These are phyloP conservation scores for Polychytrium aggregatum DNA, from an alignment of 192 early-diverging fungal species.

Conservation along the genomic window DNA sequence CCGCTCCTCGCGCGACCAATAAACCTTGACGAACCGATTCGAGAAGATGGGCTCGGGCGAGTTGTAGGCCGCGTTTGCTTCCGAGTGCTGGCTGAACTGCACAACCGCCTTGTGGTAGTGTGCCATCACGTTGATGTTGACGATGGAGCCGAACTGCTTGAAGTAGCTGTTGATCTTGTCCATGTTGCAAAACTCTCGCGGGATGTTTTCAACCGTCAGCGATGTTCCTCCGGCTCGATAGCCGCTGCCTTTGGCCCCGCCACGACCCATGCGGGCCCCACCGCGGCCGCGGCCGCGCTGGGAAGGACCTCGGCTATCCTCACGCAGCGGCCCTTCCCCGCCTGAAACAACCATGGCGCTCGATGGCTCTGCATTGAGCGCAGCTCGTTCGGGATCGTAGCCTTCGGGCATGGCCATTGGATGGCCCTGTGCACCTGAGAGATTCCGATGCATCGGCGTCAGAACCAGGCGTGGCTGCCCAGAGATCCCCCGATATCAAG, in stretches of 20 bases:
- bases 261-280: conserved; percentile 18
- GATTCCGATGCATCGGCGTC: no score
- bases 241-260: conserved; percentile 8
- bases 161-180: conserved; percentile 69
- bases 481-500: no score
- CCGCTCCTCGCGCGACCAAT: conserved; percentile 16
- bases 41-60: conserved; percentile 71
- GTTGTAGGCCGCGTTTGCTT: conserved; percentile 58
- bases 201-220: conserved; percentile 68
- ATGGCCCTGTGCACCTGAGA: no score
- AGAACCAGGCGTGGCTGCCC: no score
- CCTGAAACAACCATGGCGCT: no score
- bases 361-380: no score
- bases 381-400: no score
- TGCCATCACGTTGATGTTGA: conserved; percentile 57
- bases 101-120: conserved; percentile 44
- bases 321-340: no score
- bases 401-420: no score
- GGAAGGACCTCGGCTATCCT: no score
- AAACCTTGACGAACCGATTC: conserved; percentile 82
- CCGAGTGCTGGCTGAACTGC: conserved; percentile 45
- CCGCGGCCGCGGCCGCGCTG: no score
- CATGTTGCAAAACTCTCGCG: conserved; percentile 48
- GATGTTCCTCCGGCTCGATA: conserved; percentile 26
- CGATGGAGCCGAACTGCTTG: conserved; percentile 63